A percentile compares a stretch with the other conserved stretches of the same genome.
phyloP scores from a whole-genome alignment of 1,139 yeast species.

The Hansenula lynferdii region DNA sequence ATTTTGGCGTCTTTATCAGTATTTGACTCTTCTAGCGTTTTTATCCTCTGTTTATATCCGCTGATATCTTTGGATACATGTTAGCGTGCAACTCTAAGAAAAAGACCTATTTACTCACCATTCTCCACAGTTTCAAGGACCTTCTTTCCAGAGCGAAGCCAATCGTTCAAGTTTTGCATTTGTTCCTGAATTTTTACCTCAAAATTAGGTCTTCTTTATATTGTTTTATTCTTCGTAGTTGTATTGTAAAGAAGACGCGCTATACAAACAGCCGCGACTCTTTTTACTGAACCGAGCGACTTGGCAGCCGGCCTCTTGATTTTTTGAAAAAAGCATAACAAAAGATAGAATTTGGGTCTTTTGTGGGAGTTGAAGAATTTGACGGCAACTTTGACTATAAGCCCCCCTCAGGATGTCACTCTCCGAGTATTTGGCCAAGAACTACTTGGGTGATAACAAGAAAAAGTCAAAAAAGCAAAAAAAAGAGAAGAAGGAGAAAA shows the following conservation, averaged over 20 bases:
- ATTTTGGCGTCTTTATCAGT: background rate
- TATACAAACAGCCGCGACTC: too few species aligned
- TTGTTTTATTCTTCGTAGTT: too few species aligned
- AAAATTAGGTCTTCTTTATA: too few species aligned
- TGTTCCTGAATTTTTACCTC: too few species aligned
- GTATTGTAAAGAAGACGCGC: too few species aligned
- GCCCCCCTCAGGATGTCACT: constrained; percentile 33
- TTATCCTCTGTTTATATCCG: background rate
- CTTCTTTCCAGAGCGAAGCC: background rate
- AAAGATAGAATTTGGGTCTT: too few species aligned
- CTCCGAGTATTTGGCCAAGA: constrained; percentile 48
- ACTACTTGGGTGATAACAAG: constrained; percentile 30
- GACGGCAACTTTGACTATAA: background rate
- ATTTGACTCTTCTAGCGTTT: background rate
- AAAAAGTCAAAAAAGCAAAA: constrained; percentile 26
- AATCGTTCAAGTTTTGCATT: background rate
- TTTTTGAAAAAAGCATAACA: too few species aligned
- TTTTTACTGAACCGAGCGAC: too few species aligned
- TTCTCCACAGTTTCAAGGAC: background rate
- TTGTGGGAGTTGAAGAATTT: background rate
- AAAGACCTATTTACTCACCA: background rate
- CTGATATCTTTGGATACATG: background rate
- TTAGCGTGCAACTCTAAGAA: background rate
- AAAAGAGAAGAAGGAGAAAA: constrained; percentile 10
- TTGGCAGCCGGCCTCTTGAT: too few species aligned